These are phyloP conservation scores for Scedosporium dehoogii DNA, from an alignment of 2,329 filamentous ascomycete species.

Conservation along the genomic window DNA sequence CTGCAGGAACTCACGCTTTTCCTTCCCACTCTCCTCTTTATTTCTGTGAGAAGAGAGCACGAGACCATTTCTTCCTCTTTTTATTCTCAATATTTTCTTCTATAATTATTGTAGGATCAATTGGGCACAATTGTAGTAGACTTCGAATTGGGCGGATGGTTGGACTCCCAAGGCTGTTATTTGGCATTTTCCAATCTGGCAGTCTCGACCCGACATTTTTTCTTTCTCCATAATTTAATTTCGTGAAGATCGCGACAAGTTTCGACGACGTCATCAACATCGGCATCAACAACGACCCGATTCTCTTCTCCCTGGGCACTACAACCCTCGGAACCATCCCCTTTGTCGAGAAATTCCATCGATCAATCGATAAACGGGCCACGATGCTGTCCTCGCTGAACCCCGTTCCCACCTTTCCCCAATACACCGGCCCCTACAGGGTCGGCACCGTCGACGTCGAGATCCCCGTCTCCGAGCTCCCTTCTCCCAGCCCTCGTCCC, in stretches of 20 bases:
- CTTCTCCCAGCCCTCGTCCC: conserved; percentile 42
- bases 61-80: not conserved
- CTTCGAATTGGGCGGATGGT: not conserved
- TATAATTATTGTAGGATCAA: not conserved
- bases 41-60: not conserved
- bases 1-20: not conserved
- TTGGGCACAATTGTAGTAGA: not conserved
- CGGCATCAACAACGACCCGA: not conserved
- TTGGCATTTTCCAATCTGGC: not conserved
- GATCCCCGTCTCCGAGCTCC: conserved; percentile 54
- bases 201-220: too few relatives aligned
- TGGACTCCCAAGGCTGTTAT: not conserved
- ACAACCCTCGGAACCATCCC: not conserved
- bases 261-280: not conserved
- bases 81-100: not conserved
- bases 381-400: conserved; percentile 1
- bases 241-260: too few relatives aligned
- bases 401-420: conserved; percentile 56
- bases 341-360: not conserved
- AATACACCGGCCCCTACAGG: conserved; percentile 67
- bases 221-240: too few relatives aligned
- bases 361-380: not conserved
- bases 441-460: conserved; percentile 77
- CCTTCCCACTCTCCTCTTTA: not conserved
- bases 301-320: not conserved